Percentiles rank a stretch among this genome's conserved stretches.
Conservation (phyloP, 202 grass and related monocot species). For the Elaeis oleifera region DNA sequence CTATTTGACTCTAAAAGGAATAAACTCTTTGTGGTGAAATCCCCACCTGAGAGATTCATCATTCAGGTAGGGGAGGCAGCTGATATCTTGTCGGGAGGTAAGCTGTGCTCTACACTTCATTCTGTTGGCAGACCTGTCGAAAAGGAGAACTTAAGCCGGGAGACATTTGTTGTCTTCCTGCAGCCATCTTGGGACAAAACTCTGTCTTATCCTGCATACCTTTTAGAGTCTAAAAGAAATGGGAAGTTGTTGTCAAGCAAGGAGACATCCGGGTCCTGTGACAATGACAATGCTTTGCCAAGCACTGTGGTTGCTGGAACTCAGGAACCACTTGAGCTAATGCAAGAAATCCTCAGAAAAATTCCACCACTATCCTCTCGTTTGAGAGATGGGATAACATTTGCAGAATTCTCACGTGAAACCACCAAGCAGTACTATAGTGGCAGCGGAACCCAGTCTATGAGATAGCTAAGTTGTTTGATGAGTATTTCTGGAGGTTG, state of each 20-base stretch:
- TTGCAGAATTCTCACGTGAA: constrained; percentile 80
- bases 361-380: constrained; percentile 55
- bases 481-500: no score
- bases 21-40: constrained; percentile 59
- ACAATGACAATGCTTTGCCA: not conserved
- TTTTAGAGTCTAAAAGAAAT: constrained; percentile 22
- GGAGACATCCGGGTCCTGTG: not conserved
- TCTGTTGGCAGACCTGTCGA: constrained; percentile 50
- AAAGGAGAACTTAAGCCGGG: constrained; percentile 46
- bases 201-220: constrained; percentile 28
- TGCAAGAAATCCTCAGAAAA: constrained; percentile 48
- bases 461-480: not conserved
- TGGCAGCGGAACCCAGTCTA: constrained; percentile 48
- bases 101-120: constrained; percentile 69
- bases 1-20: constrained; percentile 42
- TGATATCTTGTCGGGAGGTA: constrained; percentile 61
- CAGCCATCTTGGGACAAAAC: constrained; percentile 79
- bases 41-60: constrained; percentile 57
- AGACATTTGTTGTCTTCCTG: constrained; percentile 82
- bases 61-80: constrained; percentile 82
- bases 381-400: constrained; percentile 74
- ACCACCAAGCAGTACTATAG: constrained; percentile 90
- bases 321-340: constrained; percentile 17
- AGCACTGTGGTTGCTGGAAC: not conserved
- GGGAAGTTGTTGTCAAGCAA: constrained; percentile 5